Percentiles rank a stretch among this genome's conserved stretches.
Evolutionary conservation across 352 stramenopile genomes (phyloP).

Genomic region (Phytophthora multivora): DNA sequence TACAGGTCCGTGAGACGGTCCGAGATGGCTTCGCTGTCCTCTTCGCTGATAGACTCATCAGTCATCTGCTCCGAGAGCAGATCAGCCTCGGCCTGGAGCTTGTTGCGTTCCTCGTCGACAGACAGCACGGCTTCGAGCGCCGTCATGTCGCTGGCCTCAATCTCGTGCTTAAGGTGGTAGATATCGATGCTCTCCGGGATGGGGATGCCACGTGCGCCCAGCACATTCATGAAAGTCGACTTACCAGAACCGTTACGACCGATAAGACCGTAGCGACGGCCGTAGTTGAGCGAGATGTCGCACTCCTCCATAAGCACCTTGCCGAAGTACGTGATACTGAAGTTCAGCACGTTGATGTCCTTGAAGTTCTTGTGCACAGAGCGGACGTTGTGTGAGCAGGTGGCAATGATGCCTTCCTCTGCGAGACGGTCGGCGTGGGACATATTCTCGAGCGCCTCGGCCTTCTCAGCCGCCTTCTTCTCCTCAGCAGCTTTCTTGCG

Average conservation of each 20-base stretch:
- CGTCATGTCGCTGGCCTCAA: conserved; percentile 94
- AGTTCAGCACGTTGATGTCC: conserved; percentile 98
- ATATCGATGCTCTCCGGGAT: conserved; percentile 97
- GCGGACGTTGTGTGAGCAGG: conserved; percentile 94
- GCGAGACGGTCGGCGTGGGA: conserved; percentile 89
- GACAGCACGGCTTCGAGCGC: conserved; percentile 95
- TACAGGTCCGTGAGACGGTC: conserved; percentile 95
- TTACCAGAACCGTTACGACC: conserved; percentile 97
- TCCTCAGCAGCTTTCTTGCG: conserved; percentile 79
- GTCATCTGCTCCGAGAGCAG: conserved; percentile 92
- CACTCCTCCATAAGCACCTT: conserved; percentile 96
- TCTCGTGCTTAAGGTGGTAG: conserved; percentile 97
- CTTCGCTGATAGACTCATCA: conserved; percentile 89
- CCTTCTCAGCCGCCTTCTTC: conserved; percentile 77
- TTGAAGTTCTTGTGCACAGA: conserved; percentile 95
- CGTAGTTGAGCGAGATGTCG: conserved; percentile 97
- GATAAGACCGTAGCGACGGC: conserved; percentile 97
- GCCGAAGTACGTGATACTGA: conserved; percentile 97
- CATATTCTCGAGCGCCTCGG: conserved; percentile 69
- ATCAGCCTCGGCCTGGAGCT: conserved; percentile 93
- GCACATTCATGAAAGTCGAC: conserved; percentile 96
- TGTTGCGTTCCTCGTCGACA: conserved; percentile 94
- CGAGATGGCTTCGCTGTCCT: conserved; percentile 80
- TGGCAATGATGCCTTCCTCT: conserved; percentile 95
- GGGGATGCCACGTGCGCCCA: conserved; percentile 94